Percentiles rank a stretch among this genome's conserved stretches.
Conservation (phyloP, 805 yeast species). For the Ascoidea rubescens region DNA sequence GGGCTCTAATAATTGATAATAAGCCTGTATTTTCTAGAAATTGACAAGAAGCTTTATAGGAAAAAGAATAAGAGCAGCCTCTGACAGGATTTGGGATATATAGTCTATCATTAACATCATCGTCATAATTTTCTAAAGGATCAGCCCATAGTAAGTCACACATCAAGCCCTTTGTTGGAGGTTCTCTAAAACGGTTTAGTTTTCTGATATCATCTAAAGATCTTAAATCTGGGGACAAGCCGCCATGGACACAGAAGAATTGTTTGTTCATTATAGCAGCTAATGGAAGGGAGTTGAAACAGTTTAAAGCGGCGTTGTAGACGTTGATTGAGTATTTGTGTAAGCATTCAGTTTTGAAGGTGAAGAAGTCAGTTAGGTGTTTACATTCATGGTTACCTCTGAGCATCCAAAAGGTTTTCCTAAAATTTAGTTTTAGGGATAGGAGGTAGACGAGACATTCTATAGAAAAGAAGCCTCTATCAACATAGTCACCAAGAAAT, state of each 20-base stretch:
- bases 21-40: constrained; percentile 69
- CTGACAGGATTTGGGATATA: constrained; percentile 62
- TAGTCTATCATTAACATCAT: constrained; percentile 27
- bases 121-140: constrained; percentile 83
- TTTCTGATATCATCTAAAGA: constrained; percentile 52
- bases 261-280: constrained; percentile 91
- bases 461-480: constrained; percentile 81
- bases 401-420: constrained; percentile 61
- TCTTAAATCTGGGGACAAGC: constrained; percentile 74
- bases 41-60: constrained; percentile 68
- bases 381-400: constrained; percentile 94
- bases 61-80: constrained; percentile 86
- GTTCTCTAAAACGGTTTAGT: constrained; percentile 76
- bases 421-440: constrained; percentile 65
- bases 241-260: constrained; percentile 94
- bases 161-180: constrained; percentile 87
- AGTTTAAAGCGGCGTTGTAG: constrained; percentile 59
- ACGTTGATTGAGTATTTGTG: constrained; percentile 60
- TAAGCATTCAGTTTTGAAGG: constrained; percentile 80
- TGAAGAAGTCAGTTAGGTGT: constrained; percentile 87
- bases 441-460: constrained; percentile 71
- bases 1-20: constrained; percentile 83
- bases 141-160: constrained; percentile 96
- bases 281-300: constrained; percentile 79
- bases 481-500: constrained; percentile 90